Evolutionary conservation across 805 yeast genomes (phyloP).

Genomic region (Tetrapisispora phaffii): DNA sequence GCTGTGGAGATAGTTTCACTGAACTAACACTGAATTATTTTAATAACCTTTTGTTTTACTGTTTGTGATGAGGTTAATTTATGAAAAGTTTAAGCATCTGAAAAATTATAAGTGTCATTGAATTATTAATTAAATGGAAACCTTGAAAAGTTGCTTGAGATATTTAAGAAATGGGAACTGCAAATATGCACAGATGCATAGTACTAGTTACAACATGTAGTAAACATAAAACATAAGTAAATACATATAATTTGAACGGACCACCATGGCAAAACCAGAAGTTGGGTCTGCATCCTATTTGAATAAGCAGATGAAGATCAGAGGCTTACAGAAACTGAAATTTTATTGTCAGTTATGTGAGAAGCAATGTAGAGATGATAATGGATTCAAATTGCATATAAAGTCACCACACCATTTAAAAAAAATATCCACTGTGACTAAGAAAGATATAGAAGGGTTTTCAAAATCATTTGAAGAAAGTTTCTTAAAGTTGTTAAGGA

Average conservation of each 20-base stretch:
- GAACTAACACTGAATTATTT: too few species aligned
- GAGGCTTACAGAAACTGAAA: conserved; percentile 75
- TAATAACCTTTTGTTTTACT: too few species aligned
- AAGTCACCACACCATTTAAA: conserved; percentile 68
- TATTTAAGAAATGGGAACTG: too few species aligned
- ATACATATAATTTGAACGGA: not conserved
- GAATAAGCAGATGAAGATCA: conserved; percentile 66
- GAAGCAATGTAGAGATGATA: conserved; percentile 92
- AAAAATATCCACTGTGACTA: conserved; percentile 41
- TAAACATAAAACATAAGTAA: not conserved
- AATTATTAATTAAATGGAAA: too few species aligned
- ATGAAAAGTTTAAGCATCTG: too few species aligned
- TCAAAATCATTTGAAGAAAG: conserved; percentile 51
- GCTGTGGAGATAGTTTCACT: too few species aligned
- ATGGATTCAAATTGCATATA: conserved; percentile 89
- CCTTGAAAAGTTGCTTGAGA: too few species aligned
- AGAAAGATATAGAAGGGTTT: conserved; percentile 45
- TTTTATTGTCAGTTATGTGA: conserved; percentile 88
- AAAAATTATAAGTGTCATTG: too few species aligned
- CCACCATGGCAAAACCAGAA: conserved; percentile 36
- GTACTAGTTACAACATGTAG: too few species aligned
- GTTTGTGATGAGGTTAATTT: too few species aligned
- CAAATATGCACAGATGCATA: too few species aligned
- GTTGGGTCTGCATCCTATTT: conserved; percentile 59
- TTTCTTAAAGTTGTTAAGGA: conserved; percentile 51